These are phyloP conservation scores for Kluyveromyces marxianus DNA, from an alignment of 1,139 yeast genomes.

Conservation along the genomic window DNA sequence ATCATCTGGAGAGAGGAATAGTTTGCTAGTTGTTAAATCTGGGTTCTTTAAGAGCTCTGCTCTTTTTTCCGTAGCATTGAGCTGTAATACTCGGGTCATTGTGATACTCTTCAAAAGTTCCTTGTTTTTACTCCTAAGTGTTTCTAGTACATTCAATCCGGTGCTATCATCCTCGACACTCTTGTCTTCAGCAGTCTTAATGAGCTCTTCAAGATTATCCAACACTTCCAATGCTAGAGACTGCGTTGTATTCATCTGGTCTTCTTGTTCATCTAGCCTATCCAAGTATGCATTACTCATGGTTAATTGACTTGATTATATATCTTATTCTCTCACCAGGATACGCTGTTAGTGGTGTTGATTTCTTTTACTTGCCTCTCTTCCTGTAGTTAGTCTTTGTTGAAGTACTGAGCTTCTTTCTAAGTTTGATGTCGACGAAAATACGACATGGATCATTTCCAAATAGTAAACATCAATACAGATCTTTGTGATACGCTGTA, in stretches of 20 bases:
- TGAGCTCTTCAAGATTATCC: constrained; percentile 12
- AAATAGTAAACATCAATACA: background rate
- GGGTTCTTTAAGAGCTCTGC: constrained; percentile 8
- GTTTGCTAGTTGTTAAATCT: constrained; percentile 9
- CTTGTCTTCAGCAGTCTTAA: constrained; percentile 4
- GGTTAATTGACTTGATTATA: background rate
- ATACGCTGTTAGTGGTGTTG: too few species aligned
- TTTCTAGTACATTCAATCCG: constrained; percentile 6
- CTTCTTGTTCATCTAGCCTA: constrained; percentile 24
- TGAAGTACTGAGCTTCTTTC: background rate
- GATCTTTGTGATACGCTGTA: background rate
- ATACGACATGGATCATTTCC: background rate
- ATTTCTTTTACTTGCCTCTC: background rate
- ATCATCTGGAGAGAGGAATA: constrained; percentile 4
- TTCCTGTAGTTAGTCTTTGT: background rate
- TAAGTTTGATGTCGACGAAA: background rate
- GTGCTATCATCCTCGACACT: constrained; percentile 14
- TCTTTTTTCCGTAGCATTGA: constrained; percentile 8
- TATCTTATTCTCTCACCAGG: too few species aligned
- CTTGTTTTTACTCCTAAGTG: constrained; percentile 1
- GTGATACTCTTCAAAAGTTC: constrained; percentile 6
- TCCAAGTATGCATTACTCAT: constrained; percentile 18
- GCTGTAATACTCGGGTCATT: constrained; percentile 6
- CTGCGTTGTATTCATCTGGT: constrained; percentile 17
- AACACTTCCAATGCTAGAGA: constrained; percentile 13